Evolutionary conservation across 345 rosid genomes (phyloP), one percentile per base, ranked within the genome.

Genomic region (Arabis alpina): DNA sequence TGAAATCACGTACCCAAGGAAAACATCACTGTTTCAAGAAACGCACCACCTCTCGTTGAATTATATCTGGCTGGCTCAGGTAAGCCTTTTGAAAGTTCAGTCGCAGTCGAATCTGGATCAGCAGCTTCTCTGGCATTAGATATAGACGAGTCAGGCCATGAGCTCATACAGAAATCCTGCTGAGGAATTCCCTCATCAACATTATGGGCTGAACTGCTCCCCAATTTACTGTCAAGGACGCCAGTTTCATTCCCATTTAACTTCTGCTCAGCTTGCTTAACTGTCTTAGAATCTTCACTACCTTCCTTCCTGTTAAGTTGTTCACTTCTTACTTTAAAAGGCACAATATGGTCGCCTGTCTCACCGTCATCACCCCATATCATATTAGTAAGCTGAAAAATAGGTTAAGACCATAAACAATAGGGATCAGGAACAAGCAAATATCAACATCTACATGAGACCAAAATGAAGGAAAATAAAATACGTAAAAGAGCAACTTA

Each of bases 341-440:
- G 96, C 76, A 94, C 93, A 52, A 88, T 81, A 83, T 83, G 91
- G 74, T 90, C 96, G 58, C 81, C 95, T 53, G 78, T 74, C 70
- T 85, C 84, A 50, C 80, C 85, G 67, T 80, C 82, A 84, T 85
- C 91, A 75, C 80, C 89, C 97, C 97, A 92, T 95, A 88, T 82
- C 81, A 95, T 95, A 79, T 84, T 85, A 10, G 83, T 76, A 64
- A 92, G 80, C 99, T 95, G 79, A 76, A 80, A 79, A n/a, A 76
- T 5, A 68, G 64, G 23, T 39, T 57, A 14, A 36, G 41, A 36
- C 32, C 41, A 53, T 47, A 49, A 37, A 72, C 40, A 16, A 71
- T 52, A 54, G 32, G 50, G 19, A 63, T 63, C 68, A 66, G 58
- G 15, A 39, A 54, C 68, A 67, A 42, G n/a, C 58, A 68, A 28